phyloP scores from a whole-genome alignment of 257 asterid genomes.

The Eucommia ulmoides region DNA sequence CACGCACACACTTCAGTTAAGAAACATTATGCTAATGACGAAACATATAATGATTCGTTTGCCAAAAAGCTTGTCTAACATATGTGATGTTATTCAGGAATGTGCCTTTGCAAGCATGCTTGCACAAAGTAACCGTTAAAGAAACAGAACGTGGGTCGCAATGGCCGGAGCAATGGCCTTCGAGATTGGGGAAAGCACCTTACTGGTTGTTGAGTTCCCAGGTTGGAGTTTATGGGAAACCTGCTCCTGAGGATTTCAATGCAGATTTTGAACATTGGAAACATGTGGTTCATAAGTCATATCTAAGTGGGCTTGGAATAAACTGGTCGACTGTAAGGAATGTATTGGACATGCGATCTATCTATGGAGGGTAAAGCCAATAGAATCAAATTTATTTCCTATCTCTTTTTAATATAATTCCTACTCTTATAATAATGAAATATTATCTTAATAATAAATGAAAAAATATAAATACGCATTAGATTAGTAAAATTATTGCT shows the following conservation, averaged over 20 bases:
- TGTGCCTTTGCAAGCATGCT: not conserved
- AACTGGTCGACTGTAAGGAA: not conserved
- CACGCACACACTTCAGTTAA: not conserved
- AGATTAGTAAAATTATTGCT: too few species aligned
- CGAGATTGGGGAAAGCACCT: not conserved
- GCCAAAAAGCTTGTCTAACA: not conserved
- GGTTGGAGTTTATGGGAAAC: constrained; percentile 1
- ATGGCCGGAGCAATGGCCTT: not conserved
- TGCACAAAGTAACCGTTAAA: not conserved
- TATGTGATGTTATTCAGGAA: not conserved
- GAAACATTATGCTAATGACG: not conserved
- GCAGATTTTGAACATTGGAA: not conserved
- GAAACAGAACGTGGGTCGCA: not conserved
- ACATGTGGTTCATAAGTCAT: not conserved
- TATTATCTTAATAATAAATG: too few species aligned
- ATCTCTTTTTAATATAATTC: too few species aligned
- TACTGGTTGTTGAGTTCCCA: not conserved
- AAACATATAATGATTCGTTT: not conserved
- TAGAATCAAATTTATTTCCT: too few species aligned
- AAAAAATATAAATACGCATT: too few species aligned
- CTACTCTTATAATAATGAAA: too few species aligned
- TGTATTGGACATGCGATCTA: not conserved
- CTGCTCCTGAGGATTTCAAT: not conserved
- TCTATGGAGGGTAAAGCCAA: not conserved
- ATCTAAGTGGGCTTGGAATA: not conserved